A percentile compares a stretch with the other conserved stretches of the same genome.
Evolutionary conservation across 306 rosid genomes (phyloP).

Genomic region (Abrus precatorius): DNA sequence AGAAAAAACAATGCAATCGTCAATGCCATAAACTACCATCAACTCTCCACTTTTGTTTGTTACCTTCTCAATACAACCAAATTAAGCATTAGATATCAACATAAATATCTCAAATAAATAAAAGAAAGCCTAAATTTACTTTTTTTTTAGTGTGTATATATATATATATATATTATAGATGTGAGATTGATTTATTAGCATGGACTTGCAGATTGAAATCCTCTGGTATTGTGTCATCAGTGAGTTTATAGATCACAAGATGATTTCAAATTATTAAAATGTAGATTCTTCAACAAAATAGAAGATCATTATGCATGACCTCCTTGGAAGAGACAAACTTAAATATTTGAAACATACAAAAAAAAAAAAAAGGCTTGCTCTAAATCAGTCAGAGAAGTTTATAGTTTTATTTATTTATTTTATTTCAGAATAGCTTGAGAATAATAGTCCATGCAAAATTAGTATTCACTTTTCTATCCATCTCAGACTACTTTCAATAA

Average conservation of each 20-base stretch:
- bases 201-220: background rate
- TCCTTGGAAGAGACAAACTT: background rate
- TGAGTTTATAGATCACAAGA: conserved; percentile 6
- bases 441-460: conserved; percentile 12
- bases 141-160: no score
- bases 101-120: background rate
- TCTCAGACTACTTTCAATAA: conserved; percentile 6
- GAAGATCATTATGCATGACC: background rate
- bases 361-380: background rate
- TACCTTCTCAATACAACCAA: conserved; percentile 3
- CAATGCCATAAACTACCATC: background rate
- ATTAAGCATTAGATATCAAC: background rate
- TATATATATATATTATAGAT: background rate
- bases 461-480: conserved; percentile 33
- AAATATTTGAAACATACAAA: background rate
- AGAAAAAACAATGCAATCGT: background rate
- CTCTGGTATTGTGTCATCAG: conserved; percentile 4
- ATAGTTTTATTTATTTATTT: background rate
- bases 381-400: background rate
- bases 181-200: background rate
- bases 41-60: background rate
- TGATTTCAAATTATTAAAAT: background rate
- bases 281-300: background rate
- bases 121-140: background rate
- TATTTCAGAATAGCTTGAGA: conserved; percentile 7